Base-by-base conservation (phyloP, 163 green algal genomes). In the Volvox carteri region DNA sequence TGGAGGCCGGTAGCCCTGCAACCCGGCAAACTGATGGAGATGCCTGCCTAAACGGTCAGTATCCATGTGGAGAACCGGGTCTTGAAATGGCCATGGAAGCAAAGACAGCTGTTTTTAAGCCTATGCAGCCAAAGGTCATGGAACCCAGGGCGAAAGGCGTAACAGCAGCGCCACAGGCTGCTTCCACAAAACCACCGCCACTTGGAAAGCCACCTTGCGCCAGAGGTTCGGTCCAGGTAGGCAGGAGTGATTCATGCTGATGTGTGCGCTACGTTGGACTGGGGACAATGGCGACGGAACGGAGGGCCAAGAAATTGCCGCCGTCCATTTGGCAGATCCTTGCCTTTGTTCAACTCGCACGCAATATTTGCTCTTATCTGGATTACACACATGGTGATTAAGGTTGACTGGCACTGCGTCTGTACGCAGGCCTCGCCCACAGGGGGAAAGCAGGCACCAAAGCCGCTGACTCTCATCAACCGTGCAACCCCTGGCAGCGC, bases 381-480 rank as follows among this genome's bases (percentile, higher is more conserved):
- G n/a, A n/a, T n/a, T n/a, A n/a, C n/a, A n/a, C n/a, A n/a, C n/a
- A n/a, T n/a, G n/a, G n/a, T n/a, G n/a, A n/a, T n/a, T n/a, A n/a
- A n/a, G n/a, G n/a, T n/a, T n/a, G n/a, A n/a, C n/a, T n/a, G n/a
- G n/a, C n/a, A n/a, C n/a, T n/a, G n/a, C n/a, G n/a, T n/a, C n/a
- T n/a, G n/a, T n/a, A n/a, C n/a, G n/a, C n/a, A n/a, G n/a, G n/a
- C n/a, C n/a, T n/a, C n/a, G n/a, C n/a, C n/a, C n/a, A n/a, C n/a
- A n/a, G n/a, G n/a, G n/a, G n/a, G n/a, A 12, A 72, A 62, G 41
- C 73, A 65, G 78, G 9, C 46, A 2, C 35, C 50, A 23, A 87
- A 80, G 67, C 81, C 81, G 9, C 46, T 87, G 0, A 35, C 3
- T 35, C 12, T 54, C 7, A 37, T n/a, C 1, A 87, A 87, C 50